Evolutionary conservation across 2,329 filamentous ascomycete species (phyloP).

Genomic region (Phaeophleospora eucalypticola): DNA sequence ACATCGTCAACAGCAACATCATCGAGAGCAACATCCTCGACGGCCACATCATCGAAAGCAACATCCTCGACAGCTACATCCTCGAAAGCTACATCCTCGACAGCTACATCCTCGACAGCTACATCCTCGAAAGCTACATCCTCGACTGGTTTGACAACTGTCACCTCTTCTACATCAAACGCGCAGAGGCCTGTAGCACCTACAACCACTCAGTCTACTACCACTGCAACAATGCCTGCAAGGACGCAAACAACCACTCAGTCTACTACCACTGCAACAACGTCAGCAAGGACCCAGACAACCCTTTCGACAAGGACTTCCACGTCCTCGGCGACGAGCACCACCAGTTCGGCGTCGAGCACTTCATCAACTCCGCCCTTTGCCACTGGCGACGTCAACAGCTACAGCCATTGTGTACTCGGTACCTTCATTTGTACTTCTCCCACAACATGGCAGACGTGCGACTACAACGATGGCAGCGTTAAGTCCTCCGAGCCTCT

Average conservation of each 20-base stretch:
- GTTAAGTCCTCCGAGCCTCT: conserved; percentile 19
- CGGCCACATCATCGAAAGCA: no score
- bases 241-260: not conserved
- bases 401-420: conserved; percentile 36
- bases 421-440: conserved; percentile 40
- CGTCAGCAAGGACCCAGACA: not conserved
- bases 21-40: not conserved
- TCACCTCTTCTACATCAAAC: not conserved
- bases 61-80: not conserved
- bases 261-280: not conserved
- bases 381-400: conserved; percentile 27
- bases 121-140: not conserved
- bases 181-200: not conserved
- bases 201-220: not conserved
- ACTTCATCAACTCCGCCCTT: conserved; percentile 18
- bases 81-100: not conserved
- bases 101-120: not conserved
- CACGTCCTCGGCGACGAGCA: not conserved
- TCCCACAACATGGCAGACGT: conserved; percentile 34
- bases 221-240: not conserved
- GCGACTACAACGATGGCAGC: conserved; percentile 29
- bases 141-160: not conserved
- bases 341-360: conserved; percentile 1
- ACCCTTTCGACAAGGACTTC: conserved; percentile 2
- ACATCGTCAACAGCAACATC: not conserved